These are phyloP conservation scores for Yamadazyma pseudoaaseri DNA, from an alignment of 1,139 yeast species.

Conservation along the genomic window DNA sequence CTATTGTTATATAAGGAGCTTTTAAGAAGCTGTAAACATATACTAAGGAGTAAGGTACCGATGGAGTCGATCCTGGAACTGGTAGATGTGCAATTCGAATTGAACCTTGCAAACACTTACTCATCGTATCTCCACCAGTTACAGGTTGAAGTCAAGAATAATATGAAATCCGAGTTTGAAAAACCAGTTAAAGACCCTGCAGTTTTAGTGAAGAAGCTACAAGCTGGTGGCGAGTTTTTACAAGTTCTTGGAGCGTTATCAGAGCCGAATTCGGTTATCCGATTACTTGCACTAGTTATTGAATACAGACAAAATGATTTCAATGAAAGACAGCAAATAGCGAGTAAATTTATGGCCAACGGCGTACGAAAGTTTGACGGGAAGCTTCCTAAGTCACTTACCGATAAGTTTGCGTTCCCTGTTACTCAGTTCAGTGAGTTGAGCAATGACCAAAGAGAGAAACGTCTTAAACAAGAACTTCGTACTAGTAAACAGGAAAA, in stretches of 20 bases:
- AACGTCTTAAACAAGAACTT: conserved; percentile 12
- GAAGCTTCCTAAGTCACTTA: conserved; percentile 6
- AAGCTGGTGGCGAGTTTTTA: conserved; percentile 3
- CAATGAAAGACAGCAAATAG: conserved; percentile 1
- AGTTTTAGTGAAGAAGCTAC: conserved; percentile 2
- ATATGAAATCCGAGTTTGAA: conserved; percentile 19
- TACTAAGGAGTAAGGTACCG: no score
- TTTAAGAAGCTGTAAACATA: no score
- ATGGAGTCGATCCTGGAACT: no score
- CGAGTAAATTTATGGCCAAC: conserved; percentile 2
- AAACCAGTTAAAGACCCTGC: conserved; percentile 1
- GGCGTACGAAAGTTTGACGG: conserved; percentile 13
- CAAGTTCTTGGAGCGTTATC: neutral
- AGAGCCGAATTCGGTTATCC: neutral
- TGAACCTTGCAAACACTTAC: conserved; percentile 6
- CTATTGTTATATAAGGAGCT: no score
- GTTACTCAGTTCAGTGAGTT: conserved; percentile 5
- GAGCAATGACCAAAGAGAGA: conserved; percentile 12
- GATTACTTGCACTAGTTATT: conserved; percentile 2
- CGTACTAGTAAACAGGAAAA: conserved; percentile 9
- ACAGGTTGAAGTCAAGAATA: conserved; percentile 19
- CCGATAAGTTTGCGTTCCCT: conserved; percentile 13
- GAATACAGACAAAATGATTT: conserved; percentile 5
- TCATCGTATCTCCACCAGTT: conserved; percentile 10
- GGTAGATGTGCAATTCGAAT: conserved; percentile 6